Conservation (phyloP, 805 yeast species). For the Candida parachauliodes region DNA sequence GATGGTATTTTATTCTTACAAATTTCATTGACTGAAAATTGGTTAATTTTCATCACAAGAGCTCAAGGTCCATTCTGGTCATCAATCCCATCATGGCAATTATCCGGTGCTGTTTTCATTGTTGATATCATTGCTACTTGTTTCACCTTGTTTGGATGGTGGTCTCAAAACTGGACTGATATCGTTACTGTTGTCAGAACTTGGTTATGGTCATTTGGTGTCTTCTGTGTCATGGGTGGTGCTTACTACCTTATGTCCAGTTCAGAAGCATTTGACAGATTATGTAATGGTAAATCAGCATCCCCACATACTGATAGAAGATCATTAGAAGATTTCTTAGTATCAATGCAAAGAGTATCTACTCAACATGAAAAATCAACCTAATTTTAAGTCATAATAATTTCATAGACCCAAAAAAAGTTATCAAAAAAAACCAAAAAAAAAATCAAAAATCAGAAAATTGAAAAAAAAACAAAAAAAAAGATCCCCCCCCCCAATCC, state of each 20-base stretch:
- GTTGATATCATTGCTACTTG: slow-evolving; percentile 91
- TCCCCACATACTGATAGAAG: slow-evolving; percentile 54
- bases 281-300: slow-evolving; percentile 76
- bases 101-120: slow-evolving; percentile 85
- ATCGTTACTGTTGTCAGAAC: slow-evolving; percentile 91
- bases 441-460: too few relatives aligned
- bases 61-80: slow-evolving; percentile 99
- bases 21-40: slow-evolving; percentile 92
- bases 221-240: slow-evolving; percentile 95
- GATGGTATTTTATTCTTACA: slow-evolving; percentile 93
- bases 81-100: slow-evolving; percentile 93
- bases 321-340: slow-evolving; percentile 79
- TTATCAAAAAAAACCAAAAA: neutral
- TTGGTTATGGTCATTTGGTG: slow-evolving; percentile 95
- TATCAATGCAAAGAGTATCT: slow-evolving; percentile 84
- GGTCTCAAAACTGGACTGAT: slow-evolving; percentile 97
- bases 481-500: too few relatives aligned
- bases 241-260: slow-evolving; percentile 90
- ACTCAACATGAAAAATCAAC: slow-evolving; percentile 83
- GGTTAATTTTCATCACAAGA: slow-evolving; percentile 96
- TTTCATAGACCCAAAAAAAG: neutral
- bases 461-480: too few relatives aligned
- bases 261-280: slow-evolving; percentile 74
- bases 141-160: slow-evolving; percentile 94
- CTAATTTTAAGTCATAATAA: slow-evolving; percentile 26